These are phyloP conservation scores for Taiwanofungus camphoratus DNA, from an alignment of 1,284 basidiomycete genomes.

Conservation along the genomic window DNA sequence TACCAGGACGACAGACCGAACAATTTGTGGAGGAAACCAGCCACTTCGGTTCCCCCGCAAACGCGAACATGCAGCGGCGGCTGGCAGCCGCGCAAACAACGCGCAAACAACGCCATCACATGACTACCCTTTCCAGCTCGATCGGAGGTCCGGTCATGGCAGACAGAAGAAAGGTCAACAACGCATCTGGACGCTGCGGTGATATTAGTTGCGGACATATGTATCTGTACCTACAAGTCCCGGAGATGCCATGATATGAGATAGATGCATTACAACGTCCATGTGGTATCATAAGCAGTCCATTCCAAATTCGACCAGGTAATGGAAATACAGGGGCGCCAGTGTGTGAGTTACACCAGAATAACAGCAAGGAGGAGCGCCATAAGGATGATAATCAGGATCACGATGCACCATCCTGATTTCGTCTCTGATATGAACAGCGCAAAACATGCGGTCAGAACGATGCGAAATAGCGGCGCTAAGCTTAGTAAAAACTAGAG, in stretches of 20 bases:
- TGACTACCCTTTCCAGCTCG: too few relatives aligned
- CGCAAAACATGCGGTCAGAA: background rate
- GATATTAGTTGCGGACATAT: slow-evolving; percentile 38
- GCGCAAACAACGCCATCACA: slow-evolving; percentile 17
- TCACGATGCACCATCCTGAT: slow-evolving; percentile 64
- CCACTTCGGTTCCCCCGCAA: background rate
- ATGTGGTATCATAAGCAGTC: slow-evolving; percentile 7
- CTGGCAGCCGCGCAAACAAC: slow-evolving; percentile 18
- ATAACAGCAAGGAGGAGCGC: slow-evolving; percentile 53
- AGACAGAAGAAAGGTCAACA: too few relatives aligned
- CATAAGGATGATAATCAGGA: slow-evolving; percentile 53
- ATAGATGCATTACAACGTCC: slow-evolving; percentile 3
- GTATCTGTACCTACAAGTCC: background rate
- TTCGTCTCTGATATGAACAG: slow-evolving; percentile 48
- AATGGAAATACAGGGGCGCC: slow-evolving; percentile 11
- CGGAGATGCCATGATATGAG: background rate
- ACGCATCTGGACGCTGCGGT: background rate
- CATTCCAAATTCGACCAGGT: slow-evolving; percentile 8
- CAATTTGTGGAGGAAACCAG: background rate
- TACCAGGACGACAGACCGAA: background rate
- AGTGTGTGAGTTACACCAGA: slow-evolving; percentile 34
- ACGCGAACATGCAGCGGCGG: slow-evolving; percentile 8
- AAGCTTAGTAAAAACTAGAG: too few relatives aligned
- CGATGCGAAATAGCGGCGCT: background rate
- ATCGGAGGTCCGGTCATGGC: too few relatives aligned